Evolutionary conservation across 2,329 filamentous ascomycete species (phyloP), one percentile per base, ranked within the genome.

Genomic region (Coniella lustricola): DNA sequence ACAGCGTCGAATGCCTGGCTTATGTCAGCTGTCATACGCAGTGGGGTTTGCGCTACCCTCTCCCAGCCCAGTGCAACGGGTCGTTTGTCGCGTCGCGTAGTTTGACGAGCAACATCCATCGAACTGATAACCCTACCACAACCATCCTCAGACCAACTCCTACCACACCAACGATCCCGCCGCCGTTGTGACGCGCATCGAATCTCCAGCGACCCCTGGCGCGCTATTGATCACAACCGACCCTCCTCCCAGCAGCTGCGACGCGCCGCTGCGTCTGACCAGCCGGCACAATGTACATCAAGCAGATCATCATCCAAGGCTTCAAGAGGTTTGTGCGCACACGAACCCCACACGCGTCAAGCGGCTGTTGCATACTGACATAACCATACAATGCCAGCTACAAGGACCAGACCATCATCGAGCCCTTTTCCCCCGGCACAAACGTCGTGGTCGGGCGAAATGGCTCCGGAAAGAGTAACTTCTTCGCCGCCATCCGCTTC

Each of bases 221-320:
- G n/a, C 13, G 17, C n/a, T n/a, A 34, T 39, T 16, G 13, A 35
- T 7, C 17, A 40, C 35, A 22, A 40, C 7, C 4, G 22, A 29
- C n/a, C n/a, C 16, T 33, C 9, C 31, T 18, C 21, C 31, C 39
- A 32, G 47, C 21, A 47, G 38, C 43, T 54, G 41, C 51, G 16
- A 35, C 46, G 38, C 46, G 39, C 49, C 57, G 59, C 63, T 62
- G 61, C 59, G 45, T 45, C n/a, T 46, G 47, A 48, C 47, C 52
- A 10, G 25, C 25, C 25, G 56, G 62, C 67, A 75, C 60, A 64
- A 95, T 96, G 90, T 93, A 94, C 75, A 96, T 98, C 79, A 98
- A 98, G 70, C 93, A 98, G 74, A 96, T 97, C 68, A 97, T 96
- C 68, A 97, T 98, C 65, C 93, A 98, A 69, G 93, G 93, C 82